phyloP scores from a whole-genome alignment of 2,329 filamentous ascomycete genomes.

The Neurospora crassa region DNA sequence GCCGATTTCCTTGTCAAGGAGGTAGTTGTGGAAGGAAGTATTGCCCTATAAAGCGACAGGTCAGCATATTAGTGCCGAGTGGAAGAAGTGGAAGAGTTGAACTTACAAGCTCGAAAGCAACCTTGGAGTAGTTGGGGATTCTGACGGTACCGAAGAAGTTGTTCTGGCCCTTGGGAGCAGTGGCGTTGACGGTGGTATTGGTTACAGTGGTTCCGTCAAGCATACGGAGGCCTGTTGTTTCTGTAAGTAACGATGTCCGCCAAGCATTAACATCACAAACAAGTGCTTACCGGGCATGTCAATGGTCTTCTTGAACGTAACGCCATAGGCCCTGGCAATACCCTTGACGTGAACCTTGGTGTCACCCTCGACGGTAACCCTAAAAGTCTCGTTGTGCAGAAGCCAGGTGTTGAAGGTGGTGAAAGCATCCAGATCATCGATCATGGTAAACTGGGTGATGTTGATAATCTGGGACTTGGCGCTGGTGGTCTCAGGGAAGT shows the following conservation, averaged over 20 bases:
- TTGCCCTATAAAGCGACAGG: slow-evolving; percentile 39
- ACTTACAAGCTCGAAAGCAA: slow-evolving; percentile 55
- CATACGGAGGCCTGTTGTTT: slow-evolving; percentile 34
- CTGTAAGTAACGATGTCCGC: slow-evolving; percentile 7
- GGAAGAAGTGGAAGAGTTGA: not conserved
- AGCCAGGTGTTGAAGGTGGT: slow-evolving; percentile 46
- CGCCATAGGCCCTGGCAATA: slow-evolving; percentile 36
- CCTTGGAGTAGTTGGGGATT: slow-evolving; percentile 55
- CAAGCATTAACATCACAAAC: not conserved
- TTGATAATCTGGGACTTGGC: slow-evolving; percentile 41
- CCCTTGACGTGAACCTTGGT: slow-evolving; percentile 42
- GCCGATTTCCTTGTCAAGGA: slow-evolving; percentile 43
- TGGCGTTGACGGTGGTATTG: slow-evolving; percentile 37
- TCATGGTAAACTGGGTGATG: slow-evolving; percentile 36
- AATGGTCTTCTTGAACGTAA: slow-evolving; percentile 48
- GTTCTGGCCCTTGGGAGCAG: slow-evolving; percentile 31
- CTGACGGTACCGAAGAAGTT: slow-evolving; percentile 52
- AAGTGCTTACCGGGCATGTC: slow-evolving; percentile 29
- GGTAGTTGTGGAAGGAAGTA: slow-evolving; percentile 48
- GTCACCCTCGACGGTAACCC: slow-evolving; percentile 41
- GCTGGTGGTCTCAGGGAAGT: slow-evolving; percentile 42
- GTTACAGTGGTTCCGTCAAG: slow-evolving; percentile 46
- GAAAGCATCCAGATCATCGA: slow-evolving; percentile 39
- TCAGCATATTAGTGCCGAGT: slow-evolving; percentile 1
- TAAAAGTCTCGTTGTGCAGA: slow-evolving; percentile 39